phyloP scores from a whole-genome alignment of 1,284 basidiomycete genomes.

The Marasmius tenuissimus region DNA sequence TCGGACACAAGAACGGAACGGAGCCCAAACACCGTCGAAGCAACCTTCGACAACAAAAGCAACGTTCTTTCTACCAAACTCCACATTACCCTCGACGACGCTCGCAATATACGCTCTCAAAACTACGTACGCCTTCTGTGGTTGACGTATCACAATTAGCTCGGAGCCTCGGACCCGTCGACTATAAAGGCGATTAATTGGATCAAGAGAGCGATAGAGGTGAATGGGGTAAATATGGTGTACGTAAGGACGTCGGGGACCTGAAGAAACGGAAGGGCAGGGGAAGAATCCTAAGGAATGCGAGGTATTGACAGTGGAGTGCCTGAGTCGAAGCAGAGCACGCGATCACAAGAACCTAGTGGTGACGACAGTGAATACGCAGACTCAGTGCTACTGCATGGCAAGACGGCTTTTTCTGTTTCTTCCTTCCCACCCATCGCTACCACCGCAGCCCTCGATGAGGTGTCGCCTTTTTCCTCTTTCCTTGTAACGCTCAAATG shows the following conservation, averaged over 20 bases:
- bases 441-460: too few species aligned
- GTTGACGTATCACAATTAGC: constrained; percentile 40
- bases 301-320: constrained; percentile 38
- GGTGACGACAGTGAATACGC: too few species aligned
- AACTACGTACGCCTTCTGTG: constrained; percentile 38
- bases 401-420: too few species aligned
- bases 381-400: too few species aligned
- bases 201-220: constrained; percentile 43
- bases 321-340: too few species aligned
- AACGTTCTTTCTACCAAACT: constrained; percentile 44
- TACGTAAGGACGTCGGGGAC: constrained; percentile 35
- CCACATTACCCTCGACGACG: constrained; percentile 38
- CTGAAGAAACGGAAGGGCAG: constrained; percentile 33
- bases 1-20: background rate
- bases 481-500: too few species aligned
- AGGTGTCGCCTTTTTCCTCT: too few species aligned
- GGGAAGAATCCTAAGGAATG: constrained; percentile 32
- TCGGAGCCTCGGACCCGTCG: constrained; percentile 28
- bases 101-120: constrained; percentile 40
- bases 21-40: constrained; percentile 35
- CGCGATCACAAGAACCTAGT: too few species aligned
- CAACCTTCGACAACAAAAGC: constrained; percentile 43
- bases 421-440: too few species aligned
- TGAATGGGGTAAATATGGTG: too few species aligned
- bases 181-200: constrained; percentile 46